These are phyloP conservation scores for Debaryomycetaceae sp. DNA, from an alignment of 1,139 yeast species.

Conservation along the genomic window DNA sequence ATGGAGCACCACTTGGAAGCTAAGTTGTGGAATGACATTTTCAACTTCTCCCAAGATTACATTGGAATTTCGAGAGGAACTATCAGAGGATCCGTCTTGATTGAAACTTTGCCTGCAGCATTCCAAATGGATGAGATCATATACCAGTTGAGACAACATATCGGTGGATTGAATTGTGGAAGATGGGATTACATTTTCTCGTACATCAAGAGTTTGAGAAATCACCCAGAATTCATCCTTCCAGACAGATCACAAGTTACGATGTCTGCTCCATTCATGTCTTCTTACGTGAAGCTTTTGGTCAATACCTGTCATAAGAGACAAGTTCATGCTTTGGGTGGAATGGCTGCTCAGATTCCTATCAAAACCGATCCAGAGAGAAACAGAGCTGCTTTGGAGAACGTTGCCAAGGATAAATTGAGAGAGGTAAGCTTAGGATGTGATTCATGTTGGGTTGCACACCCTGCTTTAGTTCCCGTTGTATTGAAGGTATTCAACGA, in stretches of 20 bases:
- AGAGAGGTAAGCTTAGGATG: slow-evolving; percentile 75
- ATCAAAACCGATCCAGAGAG: slow-evolving; percentile 65
- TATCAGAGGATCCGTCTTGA: slow-evolving; percentile 73
- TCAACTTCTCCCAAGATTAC: slow-evolving; percentile 67
- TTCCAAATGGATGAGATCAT: slow-evolving; percentile 82
- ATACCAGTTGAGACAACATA: slow-evolving; percentile 70
- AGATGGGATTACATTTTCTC: slow-evolving; percentile 83
- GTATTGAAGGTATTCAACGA: slow-evolving; percentile 76
- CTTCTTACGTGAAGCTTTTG: slow-evolving; percentile 62
- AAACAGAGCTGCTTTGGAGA: slow-evolving; percentile 65
- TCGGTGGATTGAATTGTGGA: slow-evolving; percentile 77
- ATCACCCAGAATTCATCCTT: slow-evolving; percentile 57
- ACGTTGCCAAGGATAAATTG: slow-evolving; percentile 67
- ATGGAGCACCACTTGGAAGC: slow-evolving; percentile 82
- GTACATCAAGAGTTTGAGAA: slow-evolving; percentile 64
- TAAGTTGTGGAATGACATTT: slow-evolving; percentile 74
- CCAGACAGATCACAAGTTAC: slow-evolving; percentile 76
- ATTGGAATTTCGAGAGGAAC: slow-evolving; percentile 66
- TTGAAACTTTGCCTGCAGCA: slow-evolving; percentile 74
- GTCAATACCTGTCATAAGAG: slow-evolving; percentile 72
- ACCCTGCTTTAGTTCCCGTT: slow-evolving; percentile 72
- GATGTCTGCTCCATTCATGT: slow-evolving; percentile 75
- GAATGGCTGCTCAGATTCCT: slow-evolving; percentile 84
- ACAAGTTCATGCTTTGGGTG: slow-evolving; percentile 79
- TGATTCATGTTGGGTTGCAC: slow-evolving; percentile 84